These are phyloP conservation scores for Thielaviopsis populi DNA, from an alignment of 2,329 filamentous ascomycete species.

Conservation along the genomic window DNA sequence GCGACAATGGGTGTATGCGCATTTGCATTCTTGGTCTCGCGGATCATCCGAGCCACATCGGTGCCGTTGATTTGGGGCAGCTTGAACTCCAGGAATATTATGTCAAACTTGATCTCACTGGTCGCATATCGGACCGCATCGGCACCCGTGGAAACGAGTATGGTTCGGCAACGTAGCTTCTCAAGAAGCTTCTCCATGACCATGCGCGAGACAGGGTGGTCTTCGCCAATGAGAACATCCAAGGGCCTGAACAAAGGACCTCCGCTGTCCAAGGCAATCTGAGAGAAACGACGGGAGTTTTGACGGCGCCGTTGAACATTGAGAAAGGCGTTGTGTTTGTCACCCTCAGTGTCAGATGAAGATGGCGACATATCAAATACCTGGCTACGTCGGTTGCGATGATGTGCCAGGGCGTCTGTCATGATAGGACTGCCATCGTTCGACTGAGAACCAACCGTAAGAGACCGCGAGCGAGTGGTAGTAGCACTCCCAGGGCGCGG, in stretches of 20 bases:
- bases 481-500: conserved; percentile 48
- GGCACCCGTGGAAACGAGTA: conserved; percentile 76
- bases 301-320: conserved; percentile 90
- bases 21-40: conserved; percentile 91
- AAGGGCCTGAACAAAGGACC: conserved; percentile 77
- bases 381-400: conserved; percentile 84
- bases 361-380: conserved; percentile 94
- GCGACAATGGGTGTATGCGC: conserved; percentile 89
- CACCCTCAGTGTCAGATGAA: conserved; percentile 92
- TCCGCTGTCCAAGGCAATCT: conserved; percentile 63
- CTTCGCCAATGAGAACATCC: conserved; percentile 91
- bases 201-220: conserved; percentile 89
- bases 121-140: conserved; percentile 89
- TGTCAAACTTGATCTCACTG: conserved; percentile 96
- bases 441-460: conserved; percentile 90
- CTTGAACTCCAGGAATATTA: conserved; percentile 96
- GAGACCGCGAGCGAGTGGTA: conserved; percentile 56
- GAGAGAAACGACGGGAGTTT: conserved; percentile 84
- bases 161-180: conserved; percentile 85
- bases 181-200: conserved; percentile 98
- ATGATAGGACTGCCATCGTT: conserved; percentile 72
- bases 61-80: conserved; percentile 88
- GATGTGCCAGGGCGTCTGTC: conserved; percentile 52
- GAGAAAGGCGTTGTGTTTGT: conserved; percentile 75
- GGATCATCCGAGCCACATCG: conserved; percentile 93